phyloP scores from a whole-genome alignment of 1,284 basidiomycete species.

The Stereum hirsutum region DNA sequence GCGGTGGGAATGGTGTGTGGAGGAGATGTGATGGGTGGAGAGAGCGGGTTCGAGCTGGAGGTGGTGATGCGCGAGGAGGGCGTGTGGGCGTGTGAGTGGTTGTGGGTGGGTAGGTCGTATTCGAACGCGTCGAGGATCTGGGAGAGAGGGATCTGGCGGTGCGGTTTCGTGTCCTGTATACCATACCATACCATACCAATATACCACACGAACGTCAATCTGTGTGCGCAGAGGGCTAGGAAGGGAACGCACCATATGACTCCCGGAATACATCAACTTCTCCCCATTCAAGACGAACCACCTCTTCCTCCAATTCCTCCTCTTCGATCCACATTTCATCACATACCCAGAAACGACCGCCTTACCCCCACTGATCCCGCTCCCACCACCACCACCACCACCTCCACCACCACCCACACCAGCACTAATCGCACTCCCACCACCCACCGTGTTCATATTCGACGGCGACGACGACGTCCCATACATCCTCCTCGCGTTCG shows the following conservation, averaged over 20 bases:
- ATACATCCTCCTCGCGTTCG: slow-evolving; percentile 15
- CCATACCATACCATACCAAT: not conserved
- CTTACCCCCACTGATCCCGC: slow-evolving; percentile 47
- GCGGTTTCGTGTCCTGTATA: slow-evolving; percentile 76
- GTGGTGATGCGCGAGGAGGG: too few relatives aligned
- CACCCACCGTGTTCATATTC: slow-evolving; percentile 14
- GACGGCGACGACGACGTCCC: slow-evolving; percentile 25
- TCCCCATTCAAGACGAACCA: slow-evolving; percentile 85
- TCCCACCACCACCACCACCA: not conserved
- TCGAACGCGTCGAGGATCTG: slow-evolving; percentile 93
- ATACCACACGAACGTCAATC: not conserved
- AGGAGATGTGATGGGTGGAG: too few relatives aligned
- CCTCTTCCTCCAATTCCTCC: slow-evolving; percentile 92
- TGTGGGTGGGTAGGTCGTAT: slow-evolving; percentile 51
- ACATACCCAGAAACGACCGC: slow-evolving; percentile 84
- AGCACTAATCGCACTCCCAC: slow-evolving; percentile 36
- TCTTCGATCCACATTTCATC: slow-evolving; percentile 93
- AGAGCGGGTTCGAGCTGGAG: too few relatives aligned
- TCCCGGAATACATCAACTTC: slow-evolving; percentile 75
- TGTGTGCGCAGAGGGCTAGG: not conserved
- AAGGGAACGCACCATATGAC: slow-evolving; percentile 69
- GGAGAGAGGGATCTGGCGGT: slow-evolving; percentile 77
- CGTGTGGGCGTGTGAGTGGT: too few relatives aligned
- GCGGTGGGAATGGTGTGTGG: too few relatives aligned
- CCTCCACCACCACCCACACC: too few relatives aligned